Evolutionary conservation across 352 stramenopile genomes (phyloP).

Genomic region (Phytophthora multivora): DNA sequence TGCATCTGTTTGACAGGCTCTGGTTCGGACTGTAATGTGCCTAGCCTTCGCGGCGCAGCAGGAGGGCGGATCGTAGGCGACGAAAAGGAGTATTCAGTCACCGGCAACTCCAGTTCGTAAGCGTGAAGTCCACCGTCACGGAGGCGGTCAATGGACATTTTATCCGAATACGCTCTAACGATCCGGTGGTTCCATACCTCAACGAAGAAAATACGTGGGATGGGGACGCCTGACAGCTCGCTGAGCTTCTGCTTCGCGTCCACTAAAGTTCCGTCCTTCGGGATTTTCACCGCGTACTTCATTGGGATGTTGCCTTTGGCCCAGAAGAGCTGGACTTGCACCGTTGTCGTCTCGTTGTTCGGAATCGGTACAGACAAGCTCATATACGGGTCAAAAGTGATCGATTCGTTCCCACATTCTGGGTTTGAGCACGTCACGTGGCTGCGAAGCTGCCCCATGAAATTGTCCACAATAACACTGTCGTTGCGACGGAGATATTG

Average conservation of each 20-base stretch:
- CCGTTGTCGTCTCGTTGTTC: slow-evolving; percentile 51
- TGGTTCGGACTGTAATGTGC: slow-evolving; percentile 24
- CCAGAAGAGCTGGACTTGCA: slow-evolving; percentile 80
- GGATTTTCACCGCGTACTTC: slow-evolving; percentile 68
- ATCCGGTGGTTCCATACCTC: slow-evolving; percentile 79
- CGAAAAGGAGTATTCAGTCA: slow-evolving; percentile 70
- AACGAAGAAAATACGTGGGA: slow-evolving; percentile 66
- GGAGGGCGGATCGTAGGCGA: slow-evolving; percentile 60
- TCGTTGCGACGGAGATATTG: slow-evolving; percentile 92
- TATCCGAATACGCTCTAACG: slow-evolving; percentile 53
- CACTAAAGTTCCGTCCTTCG: slow-evolving; percentile 52
- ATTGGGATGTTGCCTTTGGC: slow-evolving; percentile 71
- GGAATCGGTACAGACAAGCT: slow-evolving; percentile 90
- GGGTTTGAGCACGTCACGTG: slow-evolving; percentile 86
- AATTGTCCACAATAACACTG: slow-evolving; percentile 91
- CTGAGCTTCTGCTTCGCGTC: slow-evolving; percentile 72
- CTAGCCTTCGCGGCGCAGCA: slow-evolving; percentile 22
- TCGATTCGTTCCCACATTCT: slow-evolving; percentile 75
- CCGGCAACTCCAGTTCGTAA: slow-evolving; percentile 87
- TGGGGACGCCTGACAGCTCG: slow-evolving; percentile 46
- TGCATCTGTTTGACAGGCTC: slow-evolving; percentile 52
- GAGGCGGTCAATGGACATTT: slow-evolving; percentile 50
- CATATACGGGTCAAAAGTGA: slow-evolving; percentile 92
- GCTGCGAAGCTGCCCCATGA: slow-evolving; percentile 89
- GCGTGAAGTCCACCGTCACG: slow-evolving; percentile 70